Conservation (phyloP, 805 yeast genomes). For the Huiozyma naganishii region DNA sequence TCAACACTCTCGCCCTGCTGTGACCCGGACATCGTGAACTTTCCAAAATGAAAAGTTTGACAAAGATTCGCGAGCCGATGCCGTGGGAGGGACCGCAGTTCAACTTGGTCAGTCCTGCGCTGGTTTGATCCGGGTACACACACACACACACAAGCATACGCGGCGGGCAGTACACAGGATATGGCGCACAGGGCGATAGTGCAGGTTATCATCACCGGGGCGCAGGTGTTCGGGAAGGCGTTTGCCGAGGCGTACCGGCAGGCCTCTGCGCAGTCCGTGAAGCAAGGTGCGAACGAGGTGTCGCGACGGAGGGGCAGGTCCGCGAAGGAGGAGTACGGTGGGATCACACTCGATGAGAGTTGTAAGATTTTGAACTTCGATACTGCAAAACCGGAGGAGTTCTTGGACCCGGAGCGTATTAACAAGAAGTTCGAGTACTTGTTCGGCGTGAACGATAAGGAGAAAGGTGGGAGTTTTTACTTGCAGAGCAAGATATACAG, state of each 20-base stretch:
- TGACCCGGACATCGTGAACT: too few relatives aligned
- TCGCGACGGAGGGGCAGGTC: constrained; percentile 27
- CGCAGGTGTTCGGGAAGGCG: constrained; percentile 91
- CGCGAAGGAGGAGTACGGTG: constrained; percentile 42
- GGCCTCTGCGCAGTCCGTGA: constrained; percentile 88
- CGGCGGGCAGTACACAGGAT: background rate
- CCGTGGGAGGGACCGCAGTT: too few relatives aligned
- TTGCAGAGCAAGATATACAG: constrained; percentile 86
- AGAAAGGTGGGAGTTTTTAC: constrained; percentile 92
- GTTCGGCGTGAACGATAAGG: constrained; percentile 83
- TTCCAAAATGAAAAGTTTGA: too few relatives aligned
- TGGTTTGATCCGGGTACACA: too few relatives aligned
- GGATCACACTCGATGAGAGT: constrained; percentile 81
- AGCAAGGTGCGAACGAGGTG: constrained; percentile 44
- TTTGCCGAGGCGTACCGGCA: constrained; percentile 95
- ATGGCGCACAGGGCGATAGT: constrained; percentile 87
- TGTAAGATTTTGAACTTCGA: constrained; percentile 82
- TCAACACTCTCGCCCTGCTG: too few relatives aligned
- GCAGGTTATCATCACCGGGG: constrained; percentile 87
- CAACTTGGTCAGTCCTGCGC: too few relatives aligned
- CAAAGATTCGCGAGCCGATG: too few relatives aligned
- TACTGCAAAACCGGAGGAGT: constrained; percentile 36
- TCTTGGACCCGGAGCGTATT: constrained; percentile 45
- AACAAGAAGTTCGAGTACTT: constrained; percentile 68
- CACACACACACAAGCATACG: too few relatives aligned